Evolutionary conservation across 768 basidiomycete species (phyloP), one percentile per base, ranked within the genome.

Genomic region (Naganishia onofrii): DNA sequence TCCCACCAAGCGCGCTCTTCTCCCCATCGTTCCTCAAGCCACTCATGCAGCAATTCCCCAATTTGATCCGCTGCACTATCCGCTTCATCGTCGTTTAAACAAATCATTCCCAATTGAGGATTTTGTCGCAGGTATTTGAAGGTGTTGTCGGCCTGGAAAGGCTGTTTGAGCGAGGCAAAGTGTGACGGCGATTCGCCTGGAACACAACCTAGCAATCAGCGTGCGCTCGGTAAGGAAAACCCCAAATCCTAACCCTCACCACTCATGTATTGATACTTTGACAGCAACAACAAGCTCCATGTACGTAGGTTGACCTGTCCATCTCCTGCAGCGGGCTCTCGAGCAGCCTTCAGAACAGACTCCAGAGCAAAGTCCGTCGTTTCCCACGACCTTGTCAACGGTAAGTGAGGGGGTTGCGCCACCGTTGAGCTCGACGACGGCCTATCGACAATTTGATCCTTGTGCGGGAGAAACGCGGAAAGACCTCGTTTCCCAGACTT

Each of bases 21-120:
- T 8, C 74, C 76, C 63, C 74, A 80, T 19, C 73, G 64, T n/a
- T 58, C 64, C 29, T 74, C 66, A 70, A 77, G 76, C 79, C 79
- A 80, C 0, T 63, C 57, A 0, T 71, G 72, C 23, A 76, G 69
- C 19, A 71, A 51, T 17, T 51, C 55, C 26, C 52, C 34, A 19
- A 70, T 67, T 26, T 42, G 12, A 0, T 55, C 74, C 21, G 44
- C 53, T 1, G 36, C 65, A 8, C 44, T 46, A 21, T 75, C 76
- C 13, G 74, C 67, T 44, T 73, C 74, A 68, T 80, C 77, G 66
- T 80, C 79, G 53, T 80, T 80, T 15, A 80, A 38, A 54, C 79
- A 80, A 28, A 67, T 72, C 73, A 79, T 70, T 0, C 76, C 74
- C 10, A 77, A 28, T 13, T 74, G 64, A 10, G 58, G 56, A 0